A percentile compares a stretch with the other conserved stretches of the same genome.
Evolutionary conservation across 2,329 filamentous ascomycete species (phyloP).

Genomic region (Phialocephala sp.): DNA sequence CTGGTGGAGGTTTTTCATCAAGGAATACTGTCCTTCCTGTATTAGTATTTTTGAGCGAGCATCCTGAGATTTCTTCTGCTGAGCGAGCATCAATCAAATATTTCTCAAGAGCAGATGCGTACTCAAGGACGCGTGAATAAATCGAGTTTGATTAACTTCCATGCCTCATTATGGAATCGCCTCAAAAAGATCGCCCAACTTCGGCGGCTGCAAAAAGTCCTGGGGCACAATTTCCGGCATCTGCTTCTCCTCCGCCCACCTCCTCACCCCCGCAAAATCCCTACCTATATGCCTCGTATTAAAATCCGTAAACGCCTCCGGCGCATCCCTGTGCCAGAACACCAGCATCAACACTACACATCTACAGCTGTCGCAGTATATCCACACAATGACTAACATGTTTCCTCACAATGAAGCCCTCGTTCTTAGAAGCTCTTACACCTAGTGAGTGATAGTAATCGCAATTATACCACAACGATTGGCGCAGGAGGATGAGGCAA

Average conservation of each 20-base stretch:
- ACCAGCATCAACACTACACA: constrained; percentile 59
- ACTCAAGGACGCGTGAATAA: too few relatives aligned
- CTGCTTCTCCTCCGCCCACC: constrained; percentile 57
- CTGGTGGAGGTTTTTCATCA: background rate
- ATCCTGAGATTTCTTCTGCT: background rate
- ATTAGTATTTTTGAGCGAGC: background rate
- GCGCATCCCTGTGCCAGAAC: constrained; percentile 54
- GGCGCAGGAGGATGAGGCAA: constrained; percentile 60
- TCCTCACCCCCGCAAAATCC: constrained; percentile 56
- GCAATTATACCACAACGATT: constrained; percentile 57
- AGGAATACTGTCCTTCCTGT: background rate
- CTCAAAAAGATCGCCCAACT: constrained; percentile 34
- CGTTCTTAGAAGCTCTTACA: constrained; percentile 55
- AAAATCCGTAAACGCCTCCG: constrained; percentile 56
- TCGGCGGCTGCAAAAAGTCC: constrained; percentile 39
- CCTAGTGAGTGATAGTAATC: constrained; percentile 54
- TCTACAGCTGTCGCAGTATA: constrained; percentile 60
- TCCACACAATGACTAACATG: constrained; percentile 62
- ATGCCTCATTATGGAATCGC: constrained; percentile 33
- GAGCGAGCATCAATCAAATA: background rate
- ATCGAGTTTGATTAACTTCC: too few relatives aligned
- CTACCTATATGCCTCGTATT: constrained; percentile 59
- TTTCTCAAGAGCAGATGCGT: background rate
- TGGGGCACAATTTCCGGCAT: constrained; percentile 38
- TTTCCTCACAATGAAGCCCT: constrained; percentile 52